Percentiles rank a stretch among this genome's conserved stretches.
These are phyloP conservation scores for Xylaria cubensis DNA, from an alignment of 495 filamentous ascomycete genomes.

Conservation along the genomic window DNA sequence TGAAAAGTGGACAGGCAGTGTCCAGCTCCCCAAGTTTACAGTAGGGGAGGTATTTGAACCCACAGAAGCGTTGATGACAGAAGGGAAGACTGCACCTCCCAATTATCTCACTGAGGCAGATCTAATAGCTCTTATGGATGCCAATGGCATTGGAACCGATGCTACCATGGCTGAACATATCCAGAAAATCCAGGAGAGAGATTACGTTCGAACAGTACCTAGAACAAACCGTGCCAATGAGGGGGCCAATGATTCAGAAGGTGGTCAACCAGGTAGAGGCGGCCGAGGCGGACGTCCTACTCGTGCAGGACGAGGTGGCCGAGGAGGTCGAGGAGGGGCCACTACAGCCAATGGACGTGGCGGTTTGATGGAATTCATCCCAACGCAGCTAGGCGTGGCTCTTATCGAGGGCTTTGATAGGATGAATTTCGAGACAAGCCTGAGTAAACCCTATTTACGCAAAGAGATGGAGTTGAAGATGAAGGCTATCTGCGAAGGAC, in stretches of 20 bases:
- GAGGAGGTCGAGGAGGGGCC: conserved; percentile 49
- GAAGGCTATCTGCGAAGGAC: conserved; percentile 94
- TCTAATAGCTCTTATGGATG: conserved; percentile 97
- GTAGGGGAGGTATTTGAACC: conserved; percentile 84
- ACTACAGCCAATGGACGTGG: conserved; percentile 43
- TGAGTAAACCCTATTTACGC: conserved; percentile 95
- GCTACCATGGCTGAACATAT: conserved; percentile 99
- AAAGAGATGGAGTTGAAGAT: conserved; percentile 98
- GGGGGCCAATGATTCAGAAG: conserved; percentile 41
- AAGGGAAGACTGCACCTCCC: conserved; percentile 85
- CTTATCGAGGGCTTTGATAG: conserved; percentile 92
- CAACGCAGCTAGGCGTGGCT: conserved; percentile 86
- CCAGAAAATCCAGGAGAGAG: conserved; percentile 85
- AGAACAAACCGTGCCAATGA: conserved; percentile 45
- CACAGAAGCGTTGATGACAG: conserved; percentile 84
- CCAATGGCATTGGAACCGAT: conserved; percentile 97
- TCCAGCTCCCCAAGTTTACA: conserved; percentile 78
- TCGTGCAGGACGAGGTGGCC: conserved; percentile 54
- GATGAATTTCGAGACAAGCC: conserved; percentile 85
- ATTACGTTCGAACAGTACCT: conserved; percentile 76
- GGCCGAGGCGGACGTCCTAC: conserved; percentile 52
- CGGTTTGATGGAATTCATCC: conserved; percentile 84
- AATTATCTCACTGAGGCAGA: conserved; percentile 93
- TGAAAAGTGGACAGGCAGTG: conserved; percentile 91
- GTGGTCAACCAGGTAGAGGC: conserved; percentile 43